Evolutionary conservation across 768 basidiomycete genomes (phyloP).

Genomic region (Naganishia friedmannii): DNA sequence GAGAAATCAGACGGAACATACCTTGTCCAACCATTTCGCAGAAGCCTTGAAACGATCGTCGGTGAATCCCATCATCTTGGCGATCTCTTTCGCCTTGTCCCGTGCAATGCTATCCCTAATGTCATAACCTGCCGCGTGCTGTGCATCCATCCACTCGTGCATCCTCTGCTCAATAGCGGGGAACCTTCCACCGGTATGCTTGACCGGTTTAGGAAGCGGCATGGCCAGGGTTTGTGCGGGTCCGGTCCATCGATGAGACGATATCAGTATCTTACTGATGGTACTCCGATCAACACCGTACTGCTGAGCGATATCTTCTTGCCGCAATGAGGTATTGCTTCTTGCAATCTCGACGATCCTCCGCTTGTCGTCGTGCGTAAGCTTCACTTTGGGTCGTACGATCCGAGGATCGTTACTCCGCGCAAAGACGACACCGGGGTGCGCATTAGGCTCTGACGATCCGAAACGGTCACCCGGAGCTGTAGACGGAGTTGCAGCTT

Average conservation of each 20-base stretch:
- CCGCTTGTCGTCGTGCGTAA: constrained; percentile 50
- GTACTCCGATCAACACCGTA: constrained; percentile 49
- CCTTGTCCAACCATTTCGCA: constrained; percentile 50
- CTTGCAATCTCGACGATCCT: constrained; percentile 46
- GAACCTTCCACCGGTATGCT: constrained; percentile 43
- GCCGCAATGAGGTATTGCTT: constrained; percentile 44
- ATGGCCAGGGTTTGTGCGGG: constrained; percentile 39
- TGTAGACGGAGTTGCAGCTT: constrained; percentile 5
- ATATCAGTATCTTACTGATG: constrained; percentile 48
- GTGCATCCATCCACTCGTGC: constrained; percentile 49
- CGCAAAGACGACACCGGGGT: constrained; percentile 32
- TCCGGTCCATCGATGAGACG: constrained; percentile 47
- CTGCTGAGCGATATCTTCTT: constrained; percentile 50
- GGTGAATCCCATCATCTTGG: constrained; percentile 43
- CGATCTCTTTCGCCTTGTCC: constrained; percentile 47
- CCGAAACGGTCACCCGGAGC: constrained; percentile 17
- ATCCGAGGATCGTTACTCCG: constrained; percentile 24
- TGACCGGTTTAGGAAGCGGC: constrained; percentile 39
- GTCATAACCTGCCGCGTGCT: constrained; percentile 43
- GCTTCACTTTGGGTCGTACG: constrained; percentile 47
- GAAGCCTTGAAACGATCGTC: constrained; percentile 50
- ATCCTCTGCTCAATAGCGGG: constrained; percentile 48
- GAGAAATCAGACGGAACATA: constrained; percentile 24
- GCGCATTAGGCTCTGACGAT: not conserved
- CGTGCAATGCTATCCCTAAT: constrained; percentile 44